phyloP scores from a whole-genome alignment of 2,329 filamentous ascomycete species.

The Paecilomyces sp. region DNA sequence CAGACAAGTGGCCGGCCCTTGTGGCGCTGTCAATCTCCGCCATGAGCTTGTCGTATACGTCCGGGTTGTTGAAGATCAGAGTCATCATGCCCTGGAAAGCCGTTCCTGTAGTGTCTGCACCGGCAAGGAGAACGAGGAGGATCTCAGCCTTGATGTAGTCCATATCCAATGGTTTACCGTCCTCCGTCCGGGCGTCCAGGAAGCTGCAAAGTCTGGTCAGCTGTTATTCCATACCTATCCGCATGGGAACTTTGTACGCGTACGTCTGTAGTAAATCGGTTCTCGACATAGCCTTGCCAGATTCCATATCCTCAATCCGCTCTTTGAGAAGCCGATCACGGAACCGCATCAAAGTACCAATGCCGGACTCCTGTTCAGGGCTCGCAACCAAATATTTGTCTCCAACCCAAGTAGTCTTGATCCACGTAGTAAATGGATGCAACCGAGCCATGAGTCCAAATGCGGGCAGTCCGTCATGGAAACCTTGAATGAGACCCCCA shows the following conservation, averaged over 20 bases:
- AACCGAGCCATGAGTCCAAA: constrained; percentile 48
- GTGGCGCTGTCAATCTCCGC: constrained; percentile 38
- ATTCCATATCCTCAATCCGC: constrained; percentile 41
- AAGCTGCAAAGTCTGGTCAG: constrained; percentile 10
- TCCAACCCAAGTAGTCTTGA: constrained; percentile 46
- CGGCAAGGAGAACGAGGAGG: constrained; percentile 45
- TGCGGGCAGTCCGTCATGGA: constrained; percentile 46
- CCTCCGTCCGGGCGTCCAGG: constrained; percentile 37
- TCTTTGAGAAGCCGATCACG: constrained; percentile 47
- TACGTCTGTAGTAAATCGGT: constrained; percentile 50
- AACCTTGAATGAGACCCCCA: constrained; percentile 47
- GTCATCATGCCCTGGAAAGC: constrained; percentile 43
- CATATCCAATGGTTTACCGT: constrained; percentile 40
- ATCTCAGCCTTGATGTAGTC: constrained; percentile 50
- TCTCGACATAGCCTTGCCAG: constrained; percentile 37
- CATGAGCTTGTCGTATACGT: constrained; percentile 42
- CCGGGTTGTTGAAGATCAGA: constrained; percentile 32
- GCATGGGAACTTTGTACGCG: background rate
- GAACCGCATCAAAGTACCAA: constrained; percentile 52
- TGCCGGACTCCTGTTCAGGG: constrained; percentile 47
- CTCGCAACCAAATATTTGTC: constrained; percentile 45
- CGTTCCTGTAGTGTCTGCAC: constrained; percentile 48
- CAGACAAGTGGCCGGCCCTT: constrained; percentile 12
- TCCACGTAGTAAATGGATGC: constrained; percentile 48
- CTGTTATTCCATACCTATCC: background rate